Evolutionary conservation across 495 filamentous ascomycete species (phyloP), one percentile per base, ranked within the genome.

Genomic region (Xylaria bambusicola): DNA sequence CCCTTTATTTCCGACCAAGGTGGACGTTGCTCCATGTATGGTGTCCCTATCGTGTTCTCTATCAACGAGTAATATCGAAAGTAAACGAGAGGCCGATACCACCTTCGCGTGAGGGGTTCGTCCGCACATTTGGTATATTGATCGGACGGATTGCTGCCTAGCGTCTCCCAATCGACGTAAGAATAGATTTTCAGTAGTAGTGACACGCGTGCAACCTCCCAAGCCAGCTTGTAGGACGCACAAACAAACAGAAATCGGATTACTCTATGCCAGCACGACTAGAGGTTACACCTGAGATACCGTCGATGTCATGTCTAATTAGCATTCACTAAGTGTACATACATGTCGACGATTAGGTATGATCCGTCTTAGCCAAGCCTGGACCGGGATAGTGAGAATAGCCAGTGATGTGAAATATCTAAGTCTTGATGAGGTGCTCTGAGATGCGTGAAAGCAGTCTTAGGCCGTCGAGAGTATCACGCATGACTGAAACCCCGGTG

Each of bases 101-200:
- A 48, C 24, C 26, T 23, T 44, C 48, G 56, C 48, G n/a, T 10
- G 46, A 58, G 45, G 26, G 24, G 36, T 51, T 44, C 56, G 51
- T 58, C 26, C 20, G 38, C 8, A 17, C 3, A 27, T 33, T 10
- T 33, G 5, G 5, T 10, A 44, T 23, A 35, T n/a, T n/a, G n/a
- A n/a, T 51, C 46, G 56, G 56, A 44, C 51, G 18, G 26, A 44
- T 33, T 49, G 55, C 38, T 54, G n/a, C 23, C 52, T 31, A 33
- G 52, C 52, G 38, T 33, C 10, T 41, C 24, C 55, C 45, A 58
- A 42, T 15, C 26, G 45, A 41, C 44, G 33, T 20, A 29, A 48
- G 24, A 6, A 31, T 18, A 31, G 46, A 15, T 31, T 9, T 23
- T 47, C n/a, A 24, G 7, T 45, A 40, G 29, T 36, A 31, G 56